These are phyloP conservation scores for Nidularia pulvinata DNA, from an alignment of 768 basidiomycete species.

Conservation along the genomic window DNA sequence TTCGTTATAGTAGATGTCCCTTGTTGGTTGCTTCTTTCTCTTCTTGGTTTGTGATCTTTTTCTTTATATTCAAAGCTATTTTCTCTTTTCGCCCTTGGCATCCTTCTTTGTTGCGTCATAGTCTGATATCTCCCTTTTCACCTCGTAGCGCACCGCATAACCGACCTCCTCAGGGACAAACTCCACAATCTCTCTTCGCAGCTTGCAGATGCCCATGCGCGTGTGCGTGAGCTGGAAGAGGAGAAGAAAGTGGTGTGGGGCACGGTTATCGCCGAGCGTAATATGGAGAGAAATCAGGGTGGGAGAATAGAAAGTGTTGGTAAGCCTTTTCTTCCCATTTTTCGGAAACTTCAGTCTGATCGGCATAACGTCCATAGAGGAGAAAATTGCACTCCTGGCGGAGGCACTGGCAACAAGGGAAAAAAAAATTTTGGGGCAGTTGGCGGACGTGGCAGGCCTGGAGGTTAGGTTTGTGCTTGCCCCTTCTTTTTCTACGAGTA, in stretches of 20 bases:
- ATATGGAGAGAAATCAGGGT: no score
- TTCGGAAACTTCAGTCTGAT: no score
- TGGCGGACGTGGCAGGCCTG: no score
- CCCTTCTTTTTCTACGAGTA: no score
- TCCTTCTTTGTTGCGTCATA: not conserved
- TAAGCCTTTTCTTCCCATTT: no score
- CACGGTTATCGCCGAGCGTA: not conserved
- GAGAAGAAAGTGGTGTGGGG: slow-evolving; percentile 19
- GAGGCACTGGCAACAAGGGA: no score
- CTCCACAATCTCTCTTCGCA: slow-evolving; percentile 27
- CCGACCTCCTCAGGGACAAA: slow-evolving; percentile 36
- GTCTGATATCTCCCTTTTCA: not conserved
- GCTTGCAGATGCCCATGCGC: slow-evolving; percentile 25
- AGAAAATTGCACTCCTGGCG: no score
- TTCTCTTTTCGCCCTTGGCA: not conserved
- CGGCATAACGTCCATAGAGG: no score
- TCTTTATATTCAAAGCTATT: no score
- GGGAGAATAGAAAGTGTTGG: no score
- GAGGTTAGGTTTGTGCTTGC: no score
- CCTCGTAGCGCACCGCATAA: slow-evolving; percentile 30
- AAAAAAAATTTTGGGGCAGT: no score
- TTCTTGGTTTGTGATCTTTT: not conserved
- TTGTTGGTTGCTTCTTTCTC: not conserved
- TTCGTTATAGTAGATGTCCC: not conserved
- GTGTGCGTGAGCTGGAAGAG: slow-evolving; percentile 31